Conservation (phyloP, 179 eudicot species). For the Corrigiola litoralis region DNA sequence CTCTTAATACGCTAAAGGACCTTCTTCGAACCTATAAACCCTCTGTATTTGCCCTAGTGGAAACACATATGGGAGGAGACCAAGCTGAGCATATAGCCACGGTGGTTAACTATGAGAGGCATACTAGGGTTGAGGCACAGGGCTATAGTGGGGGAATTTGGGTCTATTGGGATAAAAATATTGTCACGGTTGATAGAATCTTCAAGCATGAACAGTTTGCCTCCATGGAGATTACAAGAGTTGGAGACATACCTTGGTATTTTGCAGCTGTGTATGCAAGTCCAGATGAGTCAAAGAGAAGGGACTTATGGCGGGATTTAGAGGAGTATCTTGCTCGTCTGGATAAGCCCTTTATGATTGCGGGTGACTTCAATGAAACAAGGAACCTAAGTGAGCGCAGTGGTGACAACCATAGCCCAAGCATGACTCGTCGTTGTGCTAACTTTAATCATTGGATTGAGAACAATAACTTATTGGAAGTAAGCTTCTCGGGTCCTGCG, state of each 20-base stretch:
- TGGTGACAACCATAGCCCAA: not conserved
- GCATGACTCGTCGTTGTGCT: not conserved
- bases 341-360: not conserved
- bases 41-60: not conserved
- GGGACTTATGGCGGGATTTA: not conserved
- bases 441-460: not conserved
- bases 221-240: not conserved
- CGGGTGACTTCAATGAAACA: not conserved
- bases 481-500: not conserved
- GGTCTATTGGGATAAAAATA: too few species aligned
- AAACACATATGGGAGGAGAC: not conserved
- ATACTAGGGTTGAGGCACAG: not conserved
- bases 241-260: not conserved
- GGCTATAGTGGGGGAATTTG: not conserved
- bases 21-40: too few species aligned
- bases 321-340: not conserved
- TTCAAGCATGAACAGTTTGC: not conserved
- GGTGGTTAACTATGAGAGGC: not conserved
- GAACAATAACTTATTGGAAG: not conserved
- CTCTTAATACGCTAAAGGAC: too few species aligned
- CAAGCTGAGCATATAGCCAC: not conserved
- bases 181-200: too few species aligned
- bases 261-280: not conserved
- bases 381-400: too few species aligned
- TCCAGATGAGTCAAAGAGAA: not conserved